A percentile compares a stretch with the other conserved stretches of the same genome.
These are phyloP conservation scores for Somion occarium DNA, from an alignment of 1,284 basidiomycete species.

Conservation along the genomic window DNA sequence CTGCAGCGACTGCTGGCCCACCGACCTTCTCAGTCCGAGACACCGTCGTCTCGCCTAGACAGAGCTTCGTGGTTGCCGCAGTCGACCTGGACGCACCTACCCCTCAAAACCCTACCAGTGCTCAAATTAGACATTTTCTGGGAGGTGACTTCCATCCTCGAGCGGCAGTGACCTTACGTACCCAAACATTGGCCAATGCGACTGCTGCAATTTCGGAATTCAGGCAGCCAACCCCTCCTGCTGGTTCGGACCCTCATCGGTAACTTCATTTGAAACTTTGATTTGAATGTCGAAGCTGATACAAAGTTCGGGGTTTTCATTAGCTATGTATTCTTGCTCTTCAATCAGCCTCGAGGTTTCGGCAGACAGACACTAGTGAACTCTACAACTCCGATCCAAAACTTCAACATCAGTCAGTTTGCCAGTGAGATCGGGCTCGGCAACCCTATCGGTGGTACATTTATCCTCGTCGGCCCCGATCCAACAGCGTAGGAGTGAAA, in stretches of 20 bases:
- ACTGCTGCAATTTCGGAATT: constrained; percentile 43
- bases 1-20: constrained; percentile 38
- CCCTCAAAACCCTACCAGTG: constrained; percentile 37
- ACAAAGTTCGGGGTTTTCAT: not conserved
- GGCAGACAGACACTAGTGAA: constrained; percentile 38
- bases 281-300: constrained; percentile 8
- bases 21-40: constrained; percentile 33
- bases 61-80: constrained; percentile 41
- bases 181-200: constrained; percentile 35
- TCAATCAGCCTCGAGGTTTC: constrained; percentile 39
- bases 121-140: constrained; percentile 50
- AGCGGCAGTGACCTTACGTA: constrained; percentile 28
- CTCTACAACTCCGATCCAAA: constrained; percentile 30
- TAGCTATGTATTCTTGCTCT: constrained; percentile 44
- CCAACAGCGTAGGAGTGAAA: constrained; percentile 7
- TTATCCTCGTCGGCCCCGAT: constrained; percentile 43
- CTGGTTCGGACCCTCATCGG: constrained; percentile 48
- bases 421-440: constrained; percentile 40
- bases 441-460: constrained; percentile 44
- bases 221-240: constrained; percentile 45
- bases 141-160: constrained; percentile 37
- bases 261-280: constrained; percentile 19
- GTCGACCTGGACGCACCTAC: constrained; percentile 52
- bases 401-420: constrained; percentile 46
- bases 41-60: constrained; percentile 22